phyloP scores from a whole-genome alignment of 2,329 filamentous ascomycete species.

The Colletotrichum coccodes region DNA sequence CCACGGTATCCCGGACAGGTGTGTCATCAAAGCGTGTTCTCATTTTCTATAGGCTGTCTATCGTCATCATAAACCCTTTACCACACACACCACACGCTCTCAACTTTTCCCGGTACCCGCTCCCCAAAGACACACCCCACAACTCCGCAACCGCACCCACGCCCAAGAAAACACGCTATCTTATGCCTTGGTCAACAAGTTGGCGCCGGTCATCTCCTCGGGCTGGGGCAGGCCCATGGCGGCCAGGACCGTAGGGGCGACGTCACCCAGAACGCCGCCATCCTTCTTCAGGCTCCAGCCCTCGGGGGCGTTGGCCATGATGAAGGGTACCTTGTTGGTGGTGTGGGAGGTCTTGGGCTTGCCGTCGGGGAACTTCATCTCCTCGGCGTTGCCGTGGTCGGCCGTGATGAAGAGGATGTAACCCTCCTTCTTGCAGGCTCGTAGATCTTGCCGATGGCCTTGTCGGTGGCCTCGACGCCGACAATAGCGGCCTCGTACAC shows the following conservation, averaged over 20 bases:
- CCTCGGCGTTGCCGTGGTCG: slow-evolving; percentile 98
- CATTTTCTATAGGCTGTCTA: slow-evolving; percentile 32
- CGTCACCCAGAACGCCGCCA: slow-evolving; percentile 93
- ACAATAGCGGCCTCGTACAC: slow-evolving; percentile 94
- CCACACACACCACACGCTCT: slow-evolving; percentile 24
- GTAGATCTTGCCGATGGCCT: slow-evolving; percentile 91
- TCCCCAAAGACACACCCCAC: slow-evolving; percentile 21
- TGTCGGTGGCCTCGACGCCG: slow-evolving; percentile 87
- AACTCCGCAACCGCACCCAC: slow-evolving; percentile 10
- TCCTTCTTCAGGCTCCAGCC: slow-evolving; percentile 82
- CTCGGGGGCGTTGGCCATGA: slow-evolving; percentile 96
- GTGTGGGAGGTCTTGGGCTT: slow-evolving; percentile 99
- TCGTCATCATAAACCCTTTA: slow-evolving; percentile 23
- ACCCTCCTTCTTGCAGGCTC: slow-evolving; percentile 93
- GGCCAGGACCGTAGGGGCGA: slow-evolving; percentile 91
- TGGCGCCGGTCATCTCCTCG: slow-evolving; percentile 90
- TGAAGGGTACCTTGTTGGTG: slow-evolving; percentile 95
- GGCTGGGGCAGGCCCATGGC: slow-evolving; percentile 93
- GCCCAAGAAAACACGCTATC: background rate
- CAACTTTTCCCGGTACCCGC: slow-evolving; percentile 29
- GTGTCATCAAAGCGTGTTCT: slow-evolving; percentile 31
- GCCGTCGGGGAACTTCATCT: slow-evolving; percentile 97
- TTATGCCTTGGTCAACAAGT: slow-evolving; percentile 77
- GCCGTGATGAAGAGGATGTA: slow-evolving; percentile 96
- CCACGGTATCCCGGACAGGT: background rate